Base-by-base conservation (phyloP, 192 early-diverging fungal genomes). In the Coemansia sp. region DNA sequence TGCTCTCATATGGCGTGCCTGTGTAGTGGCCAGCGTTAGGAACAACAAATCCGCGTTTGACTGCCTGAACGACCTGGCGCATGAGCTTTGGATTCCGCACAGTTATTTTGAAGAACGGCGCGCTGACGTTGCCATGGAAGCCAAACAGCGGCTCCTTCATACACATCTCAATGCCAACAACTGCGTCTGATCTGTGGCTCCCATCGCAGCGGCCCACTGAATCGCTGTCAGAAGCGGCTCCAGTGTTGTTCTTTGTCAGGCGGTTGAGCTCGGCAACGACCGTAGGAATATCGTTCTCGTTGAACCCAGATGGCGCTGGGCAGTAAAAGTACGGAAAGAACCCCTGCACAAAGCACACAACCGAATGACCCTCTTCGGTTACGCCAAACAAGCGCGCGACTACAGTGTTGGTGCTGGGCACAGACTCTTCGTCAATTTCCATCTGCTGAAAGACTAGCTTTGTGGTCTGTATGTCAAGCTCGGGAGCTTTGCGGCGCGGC, bases 281-380 rank as follows among this genome's bases (percentile, higher is more conserved):
- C 59, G 47, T 26, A 20, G 82, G 72, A 20, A 93, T 66, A 63
- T 93, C 71, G 9, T 82, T 75, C 17, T 84, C 71, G 19, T 82
- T 74, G 60, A 95, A 93, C 15, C 89, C 88, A 3, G 70, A n/a
- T 28, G 97, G 97, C 9, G 94, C 93, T 3, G 92, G 88, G 21
- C 95, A 86, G 76, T 97, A 99, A 78, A 97, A 93, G 73, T 99
- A 99, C 25, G 94, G 93, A 28, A 86, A 82, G 62, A 97, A 98
- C 2, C 90, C 93, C 12, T 88, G 86, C 0, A 97, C 93, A 84
- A 93, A 90, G 69, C 94, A 97, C 0, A 90, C 68, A 23, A 98
- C 93, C 51, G 90, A 92, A 62, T 96, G 77, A n/a, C 97, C 97
- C 65, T 90, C 91, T 61, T 88, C 85, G 1, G 94, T 97, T 7